phyloP scores from a whole-genome alignment of 371 early-diverging fungal species.

The Rhizopus arrhizus region DNA sequence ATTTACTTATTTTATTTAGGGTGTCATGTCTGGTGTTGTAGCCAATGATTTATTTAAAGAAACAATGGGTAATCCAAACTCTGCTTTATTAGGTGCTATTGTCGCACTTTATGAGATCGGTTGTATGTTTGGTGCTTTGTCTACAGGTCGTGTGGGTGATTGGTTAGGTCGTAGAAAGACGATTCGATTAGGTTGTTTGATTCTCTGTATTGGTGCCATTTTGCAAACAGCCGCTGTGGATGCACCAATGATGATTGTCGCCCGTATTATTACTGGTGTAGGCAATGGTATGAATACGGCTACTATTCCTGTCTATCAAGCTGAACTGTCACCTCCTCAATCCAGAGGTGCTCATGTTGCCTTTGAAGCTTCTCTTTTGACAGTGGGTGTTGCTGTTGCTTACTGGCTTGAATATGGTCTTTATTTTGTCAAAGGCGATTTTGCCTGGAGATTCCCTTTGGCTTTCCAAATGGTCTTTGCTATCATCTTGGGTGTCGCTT shows the following conservation, averaged over 20 bases:
- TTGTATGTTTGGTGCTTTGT: constrained; percentile 39
- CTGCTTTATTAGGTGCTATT: constrained; percentile 22
- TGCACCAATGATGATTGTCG: constrained; percentile 35
- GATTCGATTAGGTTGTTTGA: constrained; percentile 38
- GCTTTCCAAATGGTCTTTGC: constrained; percentile 37
- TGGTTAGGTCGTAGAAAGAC: constrained; percentile 43
- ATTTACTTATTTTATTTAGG: constrained; percentile 12
- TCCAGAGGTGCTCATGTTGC: constrained; percentile 50
- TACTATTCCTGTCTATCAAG: constrained; percentile 45
- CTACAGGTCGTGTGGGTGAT: constrained; percentile 48
- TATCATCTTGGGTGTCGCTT: constrained; percentile 24
- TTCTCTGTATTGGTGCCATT: constrained; percentile 42
- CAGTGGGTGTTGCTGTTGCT: constrained; percentile 42
- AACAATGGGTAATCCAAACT: constrained; percentile 41
- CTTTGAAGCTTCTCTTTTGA: constrained; percentile 39
- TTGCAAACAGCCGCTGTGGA: constrained; percentile 42
- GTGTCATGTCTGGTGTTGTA: constrained; percentile 54
- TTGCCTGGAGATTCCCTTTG: constrained; percentile 50
- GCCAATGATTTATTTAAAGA: constrained; percentile 34
- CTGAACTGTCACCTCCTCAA: constrained; percentile 74
- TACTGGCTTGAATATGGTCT: constrained; percentile 54
- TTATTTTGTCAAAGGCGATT: constrained; percentile 35
- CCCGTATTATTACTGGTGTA: constrained; percentile 46
- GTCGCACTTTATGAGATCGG: constrained; percentile 48
- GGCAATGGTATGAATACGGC: constrained; percentile 50